phyloP scores from a whole-genome alignment of 2,329 filamentous ascomycete genomes.

The Alternaria sp. region DNA sequence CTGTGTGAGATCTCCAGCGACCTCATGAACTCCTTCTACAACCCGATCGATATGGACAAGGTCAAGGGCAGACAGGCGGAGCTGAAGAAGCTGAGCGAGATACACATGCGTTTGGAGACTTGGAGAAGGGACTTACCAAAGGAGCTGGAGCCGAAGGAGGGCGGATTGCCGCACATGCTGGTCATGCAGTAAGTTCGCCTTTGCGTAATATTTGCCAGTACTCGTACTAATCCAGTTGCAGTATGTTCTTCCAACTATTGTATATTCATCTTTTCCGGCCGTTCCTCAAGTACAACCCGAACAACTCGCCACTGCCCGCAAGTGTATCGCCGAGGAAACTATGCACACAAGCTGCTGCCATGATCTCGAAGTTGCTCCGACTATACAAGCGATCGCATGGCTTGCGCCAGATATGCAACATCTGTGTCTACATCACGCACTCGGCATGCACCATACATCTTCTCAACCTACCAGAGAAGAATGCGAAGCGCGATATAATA shows the following conservation, averaged over 20 bases:
- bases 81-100: conserved; percentile 88
- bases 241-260: conserved; percentile 96
- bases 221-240: conserved; percentile 50
- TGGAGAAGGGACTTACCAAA: conserved; percentile 85
- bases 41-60: conserved; percentile 70
- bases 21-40: conserved; percentile 87
- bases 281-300: conserved; percentile 87
- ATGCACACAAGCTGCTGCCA: conserved; percentile 86
- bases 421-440: conserved; percentile 94
- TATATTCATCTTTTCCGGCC: conserved; percentile 96
- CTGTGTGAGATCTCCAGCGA: conserved; percentile 95
- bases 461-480: conserved; percentile 91
- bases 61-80: conserved; percentile 77
- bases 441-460: conserved; percentile 94
- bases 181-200: conserved; percentile 74
- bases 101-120: conserved; percentile 86
- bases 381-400: conserved; percentile 93
- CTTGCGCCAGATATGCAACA: conserved; percentile 91
- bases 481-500: conserved; percentile 84
- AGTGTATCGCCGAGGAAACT: conserved; percentile 90
- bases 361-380: conserved; percentile 92
- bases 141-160: conserved; percentile 88
- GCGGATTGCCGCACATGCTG: conserved; percentile 82
- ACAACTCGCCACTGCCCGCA: conserved; percentile 79
- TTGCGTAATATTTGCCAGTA: no score